phyloP scores from a whole-genome alignment of 331 rosid genomes.

The Malus hybrid region DNA sequence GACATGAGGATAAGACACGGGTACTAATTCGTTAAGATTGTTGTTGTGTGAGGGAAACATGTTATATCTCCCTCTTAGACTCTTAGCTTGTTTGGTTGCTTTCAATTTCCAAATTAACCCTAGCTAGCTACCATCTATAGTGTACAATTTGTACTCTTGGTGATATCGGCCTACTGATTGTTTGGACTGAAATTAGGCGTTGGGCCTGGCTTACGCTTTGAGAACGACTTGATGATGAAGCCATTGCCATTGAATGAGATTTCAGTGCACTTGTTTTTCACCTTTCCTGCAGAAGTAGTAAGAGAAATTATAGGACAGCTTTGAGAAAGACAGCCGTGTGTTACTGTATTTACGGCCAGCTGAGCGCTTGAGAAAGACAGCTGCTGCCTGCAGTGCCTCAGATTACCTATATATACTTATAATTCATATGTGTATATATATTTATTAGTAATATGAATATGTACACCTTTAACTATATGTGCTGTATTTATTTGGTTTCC shows the following conservation, averaged over 20 bases:
- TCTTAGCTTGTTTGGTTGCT: neutral
- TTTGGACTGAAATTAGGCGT: too few relatives aligned
- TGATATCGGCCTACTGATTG: neutral
- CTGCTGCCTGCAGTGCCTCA: neutral
- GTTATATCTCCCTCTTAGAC: neutral
- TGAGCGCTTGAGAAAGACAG: conserved; percentile 33
- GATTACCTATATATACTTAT: neutral
- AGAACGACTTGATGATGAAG: neutral
- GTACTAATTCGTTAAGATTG: neutral
- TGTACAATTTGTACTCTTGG: neutral
- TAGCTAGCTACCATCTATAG: neutral
- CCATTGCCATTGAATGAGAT: neutral
- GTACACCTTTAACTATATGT: neutral
- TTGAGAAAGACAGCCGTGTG: conserved; percentile 5
- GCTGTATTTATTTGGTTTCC: neutral
- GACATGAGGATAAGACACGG: conserved; percentile 34
- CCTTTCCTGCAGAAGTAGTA: neutral
- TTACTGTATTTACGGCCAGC: neutral
- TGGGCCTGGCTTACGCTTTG: neutral
- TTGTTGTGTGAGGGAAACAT: conserved; percentile 28
- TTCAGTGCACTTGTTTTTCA: neutral
- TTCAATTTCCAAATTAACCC: neutral
- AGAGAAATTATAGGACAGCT: neutral
- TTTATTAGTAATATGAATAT: neutral
- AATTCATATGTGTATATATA: neutral